phyloP scores from a whole-genome alignment of 805 yeast species.

The Groenewaldozyma salmanticensis region DNA sequence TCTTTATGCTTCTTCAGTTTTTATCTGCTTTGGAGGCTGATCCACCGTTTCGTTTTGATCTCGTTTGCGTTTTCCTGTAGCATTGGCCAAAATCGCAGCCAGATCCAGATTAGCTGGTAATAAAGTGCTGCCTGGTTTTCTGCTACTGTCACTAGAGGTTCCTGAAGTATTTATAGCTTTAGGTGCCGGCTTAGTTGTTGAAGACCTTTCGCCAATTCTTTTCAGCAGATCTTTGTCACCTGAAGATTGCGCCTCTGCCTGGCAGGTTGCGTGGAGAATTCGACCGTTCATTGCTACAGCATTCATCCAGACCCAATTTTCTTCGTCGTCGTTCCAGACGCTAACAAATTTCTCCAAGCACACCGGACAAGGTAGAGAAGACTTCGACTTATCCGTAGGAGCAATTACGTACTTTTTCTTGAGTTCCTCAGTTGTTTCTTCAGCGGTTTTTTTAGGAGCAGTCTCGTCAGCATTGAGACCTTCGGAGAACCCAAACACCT shows the following conservation, averaged over 20 bases:
- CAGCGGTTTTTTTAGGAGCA: slow-evolving; percentile 7
- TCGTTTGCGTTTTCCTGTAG: slow-evolving; percentile 5
- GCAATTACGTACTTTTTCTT: slow-evolving; percentile 47
- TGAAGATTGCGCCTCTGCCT: slow-evolving; percentile 42
- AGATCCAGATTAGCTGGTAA: slow-evolving; percentile 7
- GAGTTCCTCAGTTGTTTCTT: slow-evolving; percentile 24
- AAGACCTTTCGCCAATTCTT: background rate
- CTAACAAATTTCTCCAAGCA: slow-evolving; percentile 59
- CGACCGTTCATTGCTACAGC: slow-evolving; percentile 42
- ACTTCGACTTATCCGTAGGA: slow-evolving; percentile 54
- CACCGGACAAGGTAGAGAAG: slow-evolving; percentile 51
- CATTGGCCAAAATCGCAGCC: slow-evolving; percentile 4
- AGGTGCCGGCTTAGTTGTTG: background rate
- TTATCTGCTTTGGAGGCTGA: slow-evolving; percentile 1
- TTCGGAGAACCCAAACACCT: slow-evolving; percentile 33
- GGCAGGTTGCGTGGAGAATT: slow-evolving; percentile 60
- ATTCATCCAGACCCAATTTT: slow-evolving; percentile 77
- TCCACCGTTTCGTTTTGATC: slow-evolving; percentile 2
- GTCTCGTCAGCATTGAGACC: slow-evolving; percentile 11
- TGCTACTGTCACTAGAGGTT: background rate
- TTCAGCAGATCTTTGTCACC: slow-evolving; percentile 5
- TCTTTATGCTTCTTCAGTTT: background rate
- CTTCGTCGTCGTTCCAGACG: slow-evolving; percentile 61
- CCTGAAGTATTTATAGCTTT: background rate
- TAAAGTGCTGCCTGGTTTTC: slow-evolving; percentile 1